Base-by-base conservation (phyloP, 192 early-diverging fungal genomes). In the Coemansia umbellata region DNA sequence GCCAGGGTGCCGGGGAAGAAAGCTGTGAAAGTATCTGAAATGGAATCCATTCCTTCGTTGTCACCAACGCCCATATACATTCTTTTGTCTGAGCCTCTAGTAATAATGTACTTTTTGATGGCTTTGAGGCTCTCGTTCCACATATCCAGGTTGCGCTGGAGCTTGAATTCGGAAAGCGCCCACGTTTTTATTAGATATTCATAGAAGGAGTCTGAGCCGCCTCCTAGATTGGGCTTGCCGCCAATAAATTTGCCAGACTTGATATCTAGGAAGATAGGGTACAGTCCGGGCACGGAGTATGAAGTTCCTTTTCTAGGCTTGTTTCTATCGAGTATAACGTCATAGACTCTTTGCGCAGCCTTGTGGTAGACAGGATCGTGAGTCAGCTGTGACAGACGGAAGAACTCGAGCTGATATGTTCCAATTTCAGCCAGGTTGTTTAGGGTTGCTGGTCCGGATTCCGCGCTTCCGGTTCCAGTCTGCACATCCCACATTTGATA, bases 181-280 rank as follows among this genome's bases (percentile, higher is more conserved):
- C 88, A 94, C 49, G 92, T 91, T 60, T 97, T 97, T 48, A 88
- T 85, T 36, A 94, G 73, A 60, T 97, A 97, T 76, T 97, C 92
- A 75, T 98, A 98, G 59, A 94, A 98, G 22, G 86, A 89, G 47
- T 98, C 95, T 5, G 91, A 92, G 15, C 91, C 81, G 19, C 87
- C 86, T 4, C 95, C 95, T 27, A 95, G 78, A 24, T 92, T 88
- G 43, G 87, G 86, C 65, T 78, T 69, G 33, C 70, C 70, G 18
- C 47, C 53, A 22, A 67, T 32, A 47, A 69, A 78, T 50, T 74
- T 68, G 49, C 76, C 76, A 8, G 65, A 53, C 28, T 70, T 74
- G 37, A 70, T 69, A 22, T 78, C 71, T 30, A 78, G 78, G 44
- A 80, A 90, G 48, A 92, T 85, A 8, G 94, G 92, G 14, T 90